Conservation (phyloP, 2,329 filamentous ascomycete genomes). For the Alternaria consortialis region DNA sequence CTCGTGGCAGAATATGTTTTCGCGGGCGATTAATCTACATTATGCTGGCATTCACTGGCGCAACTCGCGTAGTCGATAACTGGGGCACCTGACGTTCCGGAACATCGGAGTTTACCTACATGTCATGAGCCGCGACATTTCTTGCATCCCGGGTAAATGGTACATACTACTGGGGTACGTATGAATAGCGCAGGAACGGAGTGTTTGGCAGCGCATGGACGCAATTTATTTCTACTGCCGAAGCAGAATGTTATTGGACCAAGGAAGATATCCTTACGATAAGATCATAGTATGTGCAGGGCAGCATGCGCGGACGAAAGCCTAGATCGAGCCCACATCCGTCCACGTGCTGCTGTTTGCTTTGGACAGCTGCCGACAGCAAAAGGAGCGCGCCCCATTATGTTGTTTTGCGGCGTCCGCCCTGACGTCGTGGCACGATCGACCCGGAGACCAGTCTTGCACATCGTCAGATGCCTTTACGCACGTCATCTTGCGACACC, state of each 20-base stretch:
- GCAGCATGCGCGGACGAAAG: background rate
- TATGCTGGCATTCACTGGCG: background rate
- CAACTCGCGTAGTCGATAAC: background rate
- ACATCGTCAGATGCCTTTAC: background rate
- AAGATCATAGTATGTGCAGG: background rate
- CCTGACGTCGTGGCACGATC: background rate
- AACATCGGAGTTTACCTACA: conserved; percentile 3
- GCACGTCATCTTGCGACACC: background rate
- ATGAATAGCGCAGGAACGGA: conserved; percentile 7
- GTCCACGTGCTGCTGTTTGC: background rate
- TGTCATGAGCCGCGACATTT: background rate
- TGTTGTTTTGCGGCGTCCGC: background rate
- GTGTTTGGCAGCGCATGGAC: background rate
- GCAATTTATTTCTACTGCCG: background rate
- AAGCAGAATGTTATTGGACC: background rate
- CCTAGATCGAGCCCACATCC: background rate
- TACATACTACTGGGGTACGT: conserved; percentile 10
- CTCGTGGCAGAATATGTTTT: conserved; percentile 29
- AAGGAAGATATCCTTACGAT: background rate
- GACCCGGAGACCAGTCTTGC: background rate
- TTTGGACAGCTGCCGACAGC: background rate
- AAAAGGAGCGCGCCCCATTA: background rate
- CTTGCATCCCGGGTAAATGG: conserved; percentile 23
- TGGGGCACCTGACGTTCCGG: background rate
- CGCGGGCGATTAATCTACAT: conserved; percentile 11